Evolutionary conservation across 306 rosid species (phyloP).

Genomic region (Begonia fuchsioides): DNA sequence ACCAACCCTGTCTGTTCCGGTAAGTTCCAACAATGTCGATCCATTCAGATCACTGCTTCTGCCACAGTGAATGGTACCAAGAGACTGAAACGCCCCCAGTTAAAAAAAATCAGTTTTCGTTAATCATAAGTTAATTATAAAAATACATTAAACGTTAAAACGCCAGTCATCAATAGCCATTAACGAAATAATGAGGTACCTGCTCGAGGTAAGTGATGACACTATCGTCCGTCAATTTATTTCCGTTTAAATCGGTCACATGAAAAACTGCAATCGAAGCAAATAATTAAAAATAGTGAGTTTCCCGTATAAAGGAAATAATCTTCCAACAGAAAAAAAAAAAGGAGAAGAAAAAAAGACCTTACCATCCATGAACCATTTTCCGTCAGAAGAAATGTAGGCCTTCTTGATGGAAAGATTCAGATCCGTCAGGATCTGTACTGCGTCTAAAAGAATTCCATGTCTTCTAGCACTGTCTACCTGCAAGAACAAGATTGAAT

Average conservation of each 20-base stretch:
- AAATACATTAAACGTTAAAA: not conserved
- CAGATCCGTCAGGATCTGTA: constrained; percentile 71
- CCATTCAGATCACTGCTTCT: constrained; percentile 26
- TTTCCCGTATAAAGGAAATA: not conserved
- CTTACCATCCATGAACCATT: constrained; percentile 96
- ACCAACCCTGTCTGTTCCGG: constrained; percentile 83
- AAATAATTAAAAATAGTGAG: not conserved
- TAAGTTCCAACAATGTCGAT: constrained; percentile 56
- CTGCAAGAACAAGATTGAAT: constrained; percentile 20
- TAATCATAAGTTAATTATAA: not conserved
- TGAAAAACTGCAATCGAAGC: constrained; percentile 60
- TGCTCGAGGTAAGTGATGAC: constrained; percentile 62
- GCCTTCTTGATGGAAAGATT: constrained; percentile 82
- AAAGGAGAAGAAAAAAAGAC: constrained; percentile 1
- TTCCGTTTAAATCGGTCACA: constrained; percentile 64
- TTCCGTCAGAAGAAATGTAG: constrained; percentile 83
- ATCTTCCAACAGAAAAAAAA: not conserved
- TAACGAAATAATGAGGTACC: constrained; percentile 27
- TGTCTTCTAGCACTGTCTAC: constrained; percentile 89
- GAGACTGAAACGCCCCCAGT: constrained; percentile 34
- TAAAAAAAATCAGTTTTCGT: not conserved
- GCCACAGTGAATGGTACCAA: constrained; percentile 43
- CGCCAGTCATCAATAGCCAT: not conserved
- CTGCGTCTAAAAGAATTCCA: constrained; percentile 81
- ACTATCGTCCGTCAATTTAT: constrained; percentile 70